A percentile compares a stretch with the other conserved stretches of the same genome.
These are phyloP conservation scores for Juncus inflexus DNA, from an alignment of 176 grass and related monocot species.

Conservation along the genomic window DNA sequence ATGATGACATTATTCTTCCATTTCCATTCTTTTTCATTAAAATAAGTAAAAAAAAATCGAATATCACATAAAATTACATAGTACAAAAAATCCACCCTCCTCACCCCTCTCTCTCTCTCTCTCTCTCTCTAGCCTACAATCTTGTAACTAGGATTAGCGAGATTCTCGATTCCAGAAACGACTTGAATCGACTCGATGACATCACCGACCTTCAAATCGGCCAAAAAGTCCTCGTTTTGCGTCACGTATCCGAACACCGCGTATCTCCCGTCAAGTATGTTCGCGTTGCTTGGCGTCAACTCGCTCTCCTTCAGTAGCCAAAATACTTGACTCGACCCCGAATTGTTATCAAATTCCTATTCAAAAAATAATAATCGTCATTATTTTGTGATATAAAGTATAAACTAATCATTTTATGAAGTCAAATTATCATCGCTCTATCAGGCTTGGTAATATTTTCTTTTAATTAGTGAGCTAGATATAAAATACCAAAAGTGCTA, in stretches of 20 bases:
- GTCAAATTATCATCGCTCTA: no score
- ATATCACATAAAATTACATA: neutral
- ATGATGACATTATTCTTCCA: no score
- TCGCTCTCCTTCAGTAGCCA: conserved; percentile 99
- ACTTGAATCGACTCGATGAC: conserved; percentile 95
- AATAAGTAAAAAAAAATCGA: no score
- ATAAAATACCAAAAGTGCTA: no score
- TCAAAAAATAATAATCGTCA: conserved; percentile 7
- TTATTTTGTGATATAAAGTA: neutral
- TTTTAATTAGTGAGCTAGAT: no score
- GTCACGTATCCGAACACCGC: conserved; percentile 81
- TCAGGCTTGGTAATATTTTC: no score
- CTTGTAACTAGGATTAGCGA: conserved; percentile 91
- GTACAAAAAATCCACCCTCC: neutral
- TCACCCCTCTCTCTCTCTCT: neutral
- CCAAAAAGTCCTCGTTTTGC: conserved; percentile 81
- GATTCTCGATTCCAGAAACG: conserved; percentile 82
- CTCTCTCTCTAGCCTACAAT: conserved; percentile 52
- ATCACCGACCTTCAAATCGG: conserved; percentile 93
- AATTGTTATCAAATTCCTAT: conserved; percentile 99
- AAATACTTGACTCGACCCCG: conserved; percentile 92
- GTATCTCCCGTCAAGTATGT: conserved; percentile 93
- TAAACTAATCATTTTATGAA: no score
- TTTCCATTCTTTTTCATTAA: no score
- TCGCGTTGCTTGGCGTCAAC: conserved; percentile 96